Percentiles rank a stretch among this genome's conserved stretches.
phyloP scores from a whole-genome alignment of 2,329 filamentous ascomycete genomes.

The Didymella exigua region DNA sequence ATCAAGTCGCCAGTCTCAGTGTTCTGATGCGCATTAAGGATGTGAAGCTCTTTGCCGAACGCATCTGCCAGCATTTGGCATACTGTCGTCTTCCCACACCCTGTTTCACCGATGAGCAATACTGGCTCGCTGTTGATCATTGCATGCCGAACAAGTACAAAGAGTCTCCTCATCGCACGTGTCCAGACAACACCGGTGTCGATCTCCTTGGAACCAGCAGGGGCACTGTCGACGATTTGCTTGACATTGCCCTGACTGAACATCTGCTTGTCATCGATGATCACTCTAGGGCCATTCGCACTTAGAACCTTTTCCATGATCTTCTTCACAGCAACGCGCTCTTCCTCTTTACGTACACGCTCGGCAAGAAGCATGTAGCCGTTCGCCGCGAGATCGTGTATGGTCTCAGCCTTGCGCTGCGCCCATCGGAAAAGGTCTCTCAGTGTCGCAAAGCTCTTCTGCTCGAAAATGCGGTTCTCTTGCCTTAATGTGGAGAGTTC shows the following conservation, averaged over 20 bases:
- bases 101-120: conserved; percentile 92
- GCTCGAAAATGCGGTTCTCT: conserved; percentile 89
- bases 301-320: conserved; percentile 91
- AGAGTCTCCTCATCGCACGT: conserved; percentile 87
- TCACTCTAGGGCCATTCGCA: conserved; percentile 62
- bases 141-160: conserved; percentile 85
- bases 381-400: conserved; percentile 87
- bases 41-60: conserved; percentile 75
- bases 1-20: conserved; percentile 97
- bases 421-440: conserved; percentile 97
- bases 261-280: conserved; percentile 73
- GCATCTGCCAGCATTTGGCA: conserved; percentile 90
- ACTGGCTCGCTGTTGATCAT: conserved; percentile 91
- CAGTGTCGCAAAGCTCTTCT: conserved; percentile 95
- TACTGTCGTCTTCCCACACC: conserved; percentile 96
- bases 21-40: conserved; percentile 97
- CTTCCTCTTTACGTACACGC: conserved; percentile 87
- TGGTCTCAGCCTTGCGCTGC: conserved; percentile 78
- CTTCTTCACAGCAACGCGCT: conserved; percentile 80
- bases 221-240: conserved; percentile 37
- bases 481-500: conserved; percentile 89
- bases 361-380: conserved; percentile 97
- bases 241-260: conserved; percentile 62
- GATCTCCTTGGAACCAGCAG: conserved; percentile 28
- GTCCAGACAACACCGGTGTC: conserved; percentile 79